Evolutionary conservation across 1,284 basidiomycete genomes (phyloP), one percentile per base, ranked within the genome.

Genomic region (Naganishia liquefaciens): DNA sequence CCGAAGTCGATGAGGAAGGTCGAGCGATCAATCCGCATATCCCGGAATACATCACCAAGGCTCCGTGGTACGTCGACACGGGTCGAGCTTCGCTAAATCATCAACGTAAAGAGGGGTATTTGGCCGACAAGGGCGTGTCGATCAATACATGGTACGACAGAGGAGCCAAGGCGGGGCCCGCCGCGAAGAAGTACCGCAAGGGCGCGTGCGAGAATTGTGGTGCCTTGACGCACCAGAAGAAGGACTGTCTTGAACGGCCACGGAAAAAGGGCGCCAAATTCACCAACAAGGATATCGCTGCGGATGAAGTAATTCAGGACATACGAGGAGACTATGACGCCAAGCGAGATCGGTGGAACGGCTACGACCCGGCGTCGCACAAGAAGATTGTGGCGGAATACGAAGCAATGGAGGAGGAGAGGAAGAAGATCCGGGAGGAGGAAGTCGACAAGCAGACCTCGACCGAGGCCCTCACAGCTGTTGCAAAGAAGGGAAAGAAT

Each of bases 151-250:
- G 93, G 91, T 97, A 97, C 76, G 88, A 93, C 76, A 85, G 95
- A 67, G 92, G 92, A n/a, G 84, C 84, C 13, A 89, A 87, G 69
- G 87, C 88, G 0, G 92, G 90, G 3, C 91, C 92, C 0, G 90
- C 91, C 1, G 90, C 93, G 44, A 97, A 91, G 75, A 97, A 96
- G 79, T 99, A 90, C 77, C 86, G 96, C 70, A 95, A 96, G 77
- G 95, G 95, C 39, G 96, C 95, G 37, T 99, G 95, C 81, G 93
- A 96, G 81, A 99, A 99, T 77, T 99, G 95, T 73, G 95, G 95
- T 65, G 90, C 95, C 19, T 89, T 97, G 84, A 91, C 92, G 1
- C 96, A 99, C 82, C 89, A 90, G 80, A 86, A 84, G 67, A 81
- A 85, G 72, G 96, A 99, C 77, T 99, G 96, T 77, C 83, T 99